phyloP scores from a whole-genome alignment of 169 alveolate species.

The Ichthyophthirius multifiliis region DNA sequence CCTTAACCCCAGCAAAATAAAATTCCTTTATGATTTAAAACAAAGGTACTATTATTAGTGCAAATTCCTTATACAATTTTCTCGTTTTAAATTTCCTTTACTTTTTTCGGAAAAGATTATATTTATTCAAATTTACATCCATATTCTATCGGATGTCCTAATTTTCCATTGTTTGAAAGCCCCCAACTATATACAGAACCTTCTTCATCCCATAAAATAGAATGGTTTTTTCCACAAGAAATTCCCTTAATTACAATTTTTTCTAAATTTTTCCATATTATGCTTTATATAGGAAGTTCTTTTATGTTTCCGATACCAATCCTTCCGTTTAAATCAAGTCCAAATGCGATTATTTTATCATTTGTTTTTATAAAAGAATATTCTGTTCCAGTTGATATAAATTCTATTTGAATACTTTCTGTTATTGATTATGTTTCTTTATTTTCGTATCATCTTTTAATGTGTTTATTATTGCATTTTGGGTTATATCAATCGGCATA shows the following conservation, averaged over 20 bases:
- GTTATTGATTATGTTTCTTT: not conserved
- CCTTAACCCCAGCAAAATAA: slow-evolving; percentile 11
- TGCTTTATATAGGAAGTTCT: not conserved
- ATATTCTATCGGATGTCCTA: slow-evolving; percentile 20
- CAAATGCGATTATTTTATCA: not conserved
- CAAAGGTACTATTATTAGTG: slow-evolving; percentile 10
- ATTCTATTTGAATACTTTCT: not conserved
- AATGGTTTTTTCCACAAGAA: not conserved
- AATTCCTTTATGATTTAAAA: slow-evolving; percentile 24
- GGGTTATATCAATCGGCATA: not conserved
- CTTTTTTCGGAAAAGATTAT: not conserved
- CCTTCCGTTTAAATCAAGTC: not conserved
- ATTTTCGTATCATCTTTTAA: not conserved
- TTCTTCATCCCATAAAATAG: slow-evolving; percentile 19
- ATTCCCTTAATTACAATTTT: not conserved
- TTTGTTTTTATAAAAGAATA: not conserved
- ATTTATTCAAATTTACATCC: not conserved
- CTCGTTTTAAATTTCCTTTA: slow-evolving; percentile 17
- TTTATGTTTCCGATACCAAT: not conserved
- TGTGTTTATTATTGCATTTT: not conserved
- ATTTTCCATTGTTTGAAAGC: slow-evolving; percentile 9
- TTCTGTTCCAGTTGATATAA: not conserved
- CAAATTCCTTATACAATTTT: slow-evolving; percentile 31
- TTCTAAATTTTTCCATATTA: not conserved
- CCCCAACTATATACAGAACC: slow-evolving; percentile 25